Evolutionary conservation across 257 asterid species (phyloP), one percentile per base, ranked within the genome.

Genomic region (Solanum pimpinellifolium): DNA sequence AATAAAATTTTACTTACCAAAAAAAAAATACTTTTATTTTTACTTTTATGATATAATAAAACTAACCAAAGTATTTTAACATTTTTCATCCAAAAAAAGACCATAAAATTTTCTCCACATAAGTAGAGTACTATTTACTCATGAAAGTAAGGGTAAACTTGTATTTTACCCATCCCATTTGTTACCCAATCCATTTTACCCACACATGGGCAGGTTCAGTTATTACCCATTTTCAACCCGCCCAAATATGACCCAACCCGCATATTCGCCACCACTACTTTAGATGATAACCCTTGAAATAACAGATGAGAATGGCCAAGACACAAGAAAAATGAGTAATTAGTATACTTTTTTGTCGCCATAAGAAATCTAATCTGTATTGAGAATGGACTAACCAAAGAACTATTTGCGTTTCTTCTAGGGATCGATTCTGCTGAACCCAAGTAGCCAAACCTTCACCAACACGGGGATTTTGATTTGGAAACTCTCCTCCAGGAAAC

Each of bases 401-500:
- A 89, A 90, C 92, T 35, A 90, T 78, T 83, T 90, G 90, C 4
- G 90, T 89, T 83, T 90, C 92, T 88, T 90, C 92, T 39, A 90
- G 91, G 8, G 90, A 56, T 13, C 92, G 89, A 56, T 90, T 89
- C 86, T 86, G 89, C 89, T 86, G 82, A 86, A 89, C 90, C 92
- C 92, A 90, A 27, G 92, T 87, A 46, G 90, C 89, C 89, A 90
- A 86, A 76, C 92, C 92, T 76, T 90, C 92, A 62, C 91, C 91
- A 70, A 87, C 88, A 29, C 92, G 90, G 41, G 92, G 92, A 89
- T 90, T 90, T 75, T 90, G 92, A 84, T 89, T 89, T 41, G 91
- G 92, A 85, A 90, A 89, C 87, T 90, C 92, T 80, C 92, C 92
- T 68, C 92, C 92, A 4, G 92, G 92, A 76, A 87, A 89, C 72